Conservation (phyloP, 2,329 filamentous ascomycete species). For the Aspergillus quadrilineatus region DNA sequence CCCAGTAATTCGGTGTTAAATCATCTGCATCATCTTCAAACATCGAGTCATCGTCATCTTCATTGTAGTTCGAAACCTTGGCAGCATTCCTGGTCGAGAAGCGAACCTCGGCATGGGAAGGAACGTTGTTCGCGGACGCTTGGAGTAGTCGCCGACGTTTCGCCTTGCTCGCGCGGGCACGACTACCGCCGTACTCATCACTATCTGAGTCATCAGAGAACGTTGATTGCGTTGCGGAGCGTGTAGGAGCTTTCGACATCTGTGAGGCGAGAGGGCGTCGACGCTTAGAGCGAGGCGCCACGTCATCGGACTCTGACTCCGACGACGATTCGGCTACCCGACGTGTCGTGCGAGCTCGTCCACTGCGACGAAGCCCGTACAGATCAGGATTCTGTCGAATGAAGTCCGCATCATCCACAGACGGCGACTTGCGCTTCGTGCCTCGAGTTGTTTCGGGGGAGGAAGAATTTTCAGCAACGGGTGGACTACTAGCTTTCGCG, state of each 20-base stretch:
- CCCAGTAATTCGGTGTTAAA: conserved; percentile 68
- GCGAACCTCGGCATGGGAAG: conserved; percentile 75
- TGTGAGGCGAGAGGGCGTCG: conserved; percentile 55
- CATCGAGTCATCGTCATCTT: conserved; percentile 61
- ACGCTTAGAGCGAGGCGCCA: conserved; percentile 47
- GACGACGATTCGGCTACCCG: conserved; percentile 63
- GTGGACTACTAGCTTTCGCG: conserved; percentile 55
- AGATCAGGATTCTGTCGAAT: conserved; percentile 91
- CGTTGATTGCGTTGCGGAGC: conserved; percentile 56
- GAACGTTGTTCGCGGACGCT: conserved; percentile 61
- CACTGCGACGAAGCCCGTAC: conserved; percentile 90
- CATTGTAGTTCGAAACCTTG: conserved; percentile 68
- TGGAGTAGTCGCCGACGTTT: conserved; percentile 70
- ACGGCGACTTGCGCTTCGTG: conserved; percentile 70
- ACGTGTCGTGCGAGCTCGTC: conserved; percentile 61
- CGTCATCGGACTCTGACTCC: conserved; percentile 71
- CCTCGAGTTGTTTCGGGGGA: conserved; percentile 69
- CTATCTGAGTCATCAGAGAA: conserved; percentile 68
- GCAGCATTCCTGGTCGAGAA: conserved; percentile 87
- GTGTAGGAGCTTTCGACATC: conserved; percentile 48
- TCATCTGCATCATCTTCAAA: conserved; percentile 59
- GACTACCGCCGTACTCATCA: conserved; percentile 74
- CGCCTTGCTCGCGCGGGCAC: conserved; percentile 70
- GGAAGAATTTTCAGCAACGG: conserved; percentile 60
- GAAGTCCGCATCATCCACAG: conserved; percentile 71